phyloP scores from a whole-genome alignment of 805 yeast species.

The Teunomyces cretensis region DNA sequence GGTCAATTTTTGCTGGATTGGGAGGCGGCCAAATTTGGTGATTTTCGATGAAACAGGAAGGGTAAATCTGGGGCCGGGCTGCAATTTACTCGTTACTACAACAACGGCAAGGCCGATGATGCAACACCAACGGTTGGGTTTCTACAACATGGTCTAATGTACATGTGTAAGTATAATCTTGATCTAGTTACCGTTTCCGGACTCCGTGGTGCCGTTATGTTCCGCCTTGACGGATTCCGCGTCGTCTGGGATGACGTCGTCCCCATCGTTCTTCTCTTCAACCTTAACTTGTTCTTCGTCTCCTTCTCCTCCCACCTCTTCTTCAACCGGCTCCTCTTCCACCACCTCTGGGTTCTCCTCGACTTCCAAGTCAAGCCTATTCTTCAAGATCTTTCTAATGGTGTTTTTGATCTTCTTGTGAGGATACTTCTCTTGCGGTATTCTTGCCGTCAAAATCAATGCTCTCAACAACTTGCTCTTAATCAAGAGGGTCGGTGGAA shows the following conservation, averaged over 20 bases:
- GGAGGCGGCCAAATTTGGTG: constrained; percentile 9
- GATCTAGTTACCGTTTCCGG: no score
- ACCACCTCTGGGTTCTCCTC: constrained; percentile 9
- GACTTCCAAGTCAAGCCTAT: constrained; percentile 18
- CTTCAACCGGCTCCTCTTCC: constrained; percentile 8
- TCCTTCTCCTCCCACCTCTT: constrained; percentile 2
- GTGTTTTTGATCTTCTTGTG: constrained; percentile 15
- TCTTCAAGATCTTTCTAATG: constrained; percentile 19
- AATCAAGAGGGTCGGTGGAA: constrained; percentile 31
- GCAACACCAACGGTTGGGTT: no score
- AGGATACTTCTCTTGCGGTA: constrained; percentile 21
- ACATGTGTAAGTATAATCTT: not conserved
- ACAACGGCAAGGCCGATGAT: no score
- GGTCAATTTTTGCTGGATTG: constrained; percentile 5
- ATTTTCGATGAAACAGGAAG: constrained; percentile 10
- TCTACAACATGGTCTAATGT: no score
- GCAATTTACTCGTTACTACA: not conserved
- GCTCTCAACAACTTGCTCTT: constrained; percentile 32
- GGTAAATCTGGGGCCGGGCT: constrained; percentile 4
- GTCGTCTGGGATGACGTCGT: constrained; percentile 5
- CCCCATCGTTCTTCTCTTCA: not conserved
- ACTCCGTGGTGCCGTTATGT: no score
- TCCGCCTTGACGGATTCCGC: not conserved
- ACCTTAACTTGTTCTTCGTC: constrained; percentile 7
- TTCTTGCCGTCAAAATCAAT: constrained; percentile 30